Conservation (phyloP, 139 green algal species). For the Chlorella vulgaris region DNA sequence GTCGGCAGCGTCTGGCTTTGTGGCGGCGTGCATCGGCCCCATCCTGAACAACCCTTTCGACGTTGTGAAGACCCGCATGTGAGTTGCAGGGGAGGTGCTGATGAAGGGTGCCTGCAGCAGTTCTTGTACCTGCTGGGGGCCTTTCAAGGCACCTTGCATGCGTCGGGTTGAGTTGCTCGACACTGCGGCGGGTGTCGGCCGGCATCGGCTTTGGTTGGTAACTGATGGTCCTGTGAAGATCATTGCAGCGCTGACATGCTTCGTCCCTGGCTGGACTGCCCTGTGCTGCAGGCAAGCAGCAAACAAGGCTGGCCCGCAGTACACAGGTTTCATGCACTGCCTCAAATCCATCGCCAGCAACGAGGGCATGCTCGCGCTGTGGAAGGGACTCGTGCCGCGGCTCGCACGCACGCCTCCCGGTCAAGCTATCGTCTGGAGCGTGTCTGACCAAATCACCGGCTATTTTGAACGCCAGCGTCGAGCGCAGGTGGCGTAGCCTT, state of each 20-base stretch:
- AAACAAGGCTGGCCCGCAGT: constrained; percentile 57
- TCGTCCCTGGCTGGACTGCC: neutral
- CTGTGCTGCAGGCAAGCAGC: constrained; percentile 41
- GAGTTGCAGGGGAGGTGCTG: neutral
- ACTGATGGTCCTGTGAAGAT: too few relatives aligned
- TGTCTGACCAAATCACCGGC: constrained; percentile 77
- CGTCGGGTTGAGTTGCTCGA: too few relatives aligned
- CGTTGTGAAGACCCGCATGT: constrained; percentile 81
- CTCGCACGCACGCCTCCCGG: constrained; percentile 95
- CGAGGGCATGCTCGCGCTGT: constrained; percentile 88
- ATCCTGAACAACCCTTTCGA: constrained; percentile 92
- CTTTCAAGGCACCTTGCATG: too few relatives aligned
- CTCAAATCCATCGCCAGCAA: constrained; percentile 77
- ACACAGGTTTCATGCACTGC: constrained; percentile 86
- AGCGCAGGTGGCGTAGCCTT: neutral
- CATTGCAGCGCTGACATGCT: neutral
- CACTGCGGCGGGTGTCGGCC: too few relatives aligned
- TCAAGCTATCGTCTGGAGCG: constrained; percentile 92
- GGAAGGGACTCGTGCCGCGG: constrained; percentile 87
- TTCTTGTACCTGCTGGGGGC: too few relatives aligned
- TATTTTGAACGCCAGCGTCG: constrained; percentile 40
- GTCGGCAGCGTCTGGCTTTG: constrained; percentile 87
- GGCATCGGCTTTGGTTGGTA: too few relatives aligned
- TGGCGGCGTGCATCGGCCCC: constrained; percentile 85
- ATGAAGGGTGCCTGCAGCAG: neutral